Evolutionary conservation across 805 yeast genomes (phyloP), one percentile per base, ranked within the genome.

Genomic region (Kuraishia ogatae): DNA sequence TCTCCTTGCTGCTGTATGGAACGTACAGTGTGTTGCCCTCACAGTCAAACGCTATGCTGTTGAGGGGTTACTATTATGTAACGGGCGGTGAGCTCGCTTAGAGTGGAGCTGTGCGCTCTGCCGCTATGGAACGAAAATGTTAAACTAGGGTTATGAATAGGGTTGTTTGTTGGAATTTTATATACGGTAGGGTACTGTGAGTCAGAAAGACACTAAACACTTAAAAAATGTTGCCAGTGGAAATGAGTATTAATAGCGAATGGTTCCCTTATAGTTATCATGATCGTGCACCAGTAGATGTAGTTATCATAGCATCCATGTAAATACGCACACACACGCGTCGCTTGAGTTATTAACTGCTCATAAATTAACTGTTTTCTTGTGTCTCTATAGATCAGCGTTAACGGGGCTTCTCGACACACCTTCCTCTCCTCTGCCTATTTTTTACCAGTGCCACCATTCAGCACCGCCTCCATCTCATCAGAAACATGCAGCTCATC

Each of bases 1-100:
- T 52, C 39, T 35, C 53, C 52, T 48, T 59, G 23, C 29, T 59
- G 20, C 17, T 51, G 13, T 58, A 54, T 50, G 50, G 54, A 17
- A 51, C 53, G 17, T 50, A 55, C 48, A 52, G 48, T 43, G 17
- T 35, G 26, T 39, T 50, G n/a, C 52, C 53, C 21, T 50, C 15
- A 15, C 22, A 21, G 23, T 17, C 26, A 24, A 48, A 48, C 20
- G n/a, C n/a, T 17, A 7, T 51, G 11, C 15, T 48, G 10, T 13
- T 56, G 48, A 28, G 49, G 22, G 22, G 24, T 2, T 47, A 47
- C 49, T 47, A 47, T n/a, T 47, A 47, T 22, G 19, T 47, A 20
- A 47, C 49, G 5, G 49, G 49, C 10, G 49, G 49, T 47, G 49
- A 47, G 13, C 49, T 47, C 8, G 49, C 53, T 19, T 35, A 35